Conservation (phyloP, 768 basidiomycete species). For the Podaxis sp. region DNA sequence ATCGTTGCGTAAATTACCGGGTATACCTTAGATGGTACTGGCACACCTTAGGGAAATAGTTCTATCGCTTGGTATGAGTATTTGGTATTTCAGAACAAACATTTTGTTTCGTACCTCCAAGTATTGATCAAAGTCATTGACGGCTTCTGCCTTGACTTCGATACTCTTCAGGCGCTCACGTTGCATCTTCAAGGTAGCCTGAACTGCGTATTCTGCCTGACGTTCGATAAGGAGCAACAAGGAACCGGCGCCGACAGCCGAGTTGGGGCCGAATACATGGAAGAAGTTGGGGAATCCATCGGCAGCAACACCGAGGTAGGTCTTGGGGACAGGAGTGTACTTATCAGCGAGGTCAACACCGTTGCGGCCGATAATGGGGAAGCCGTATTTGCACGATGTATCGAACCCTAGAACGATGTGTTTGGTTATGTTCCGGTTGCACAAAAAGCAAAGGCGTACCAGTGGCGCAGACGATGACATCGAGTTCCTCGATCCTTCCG, state of each 20-base stretch:
- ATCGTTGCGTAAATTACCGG: background rate
- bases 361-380: slow-evolving; percentile 53
- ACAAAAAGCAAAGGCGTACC: slow-evolving; percentile 31
- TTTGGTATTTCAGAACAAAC: background rate
- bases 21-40: background rate
- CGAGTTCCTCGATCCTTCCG: slow-evolving; percentile 52
- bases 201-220: slow-evolving; percentile 56
- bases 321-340: slow-evolving; percentile 52
- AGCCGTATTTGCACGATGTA: slow-evolving; percentile 45
- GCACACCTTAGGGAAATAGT: slow-evolving; percentile 46
- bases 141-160: slow-evolving; percentile 57
- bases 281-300: slow-evolving; percentile 76
- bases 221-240: slow-evolving; percentile 56
- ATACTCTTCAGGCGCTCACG: slow-evolving; percentile 63
- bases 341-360: slow-evolving; percentile 53
- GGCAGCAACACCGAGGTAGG: slow-evolving; percentile 58
- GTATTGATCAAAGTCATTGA: slow-evolving; percentile 62
- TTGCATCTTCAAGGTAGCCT: slow-evolving; percentile 58
- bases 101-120: slow-evolving; percentile 40
- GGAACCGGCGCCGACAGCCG: slow-evolving; percentile 53
- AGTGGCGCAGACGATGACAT: slow-evolving; percentile 65
- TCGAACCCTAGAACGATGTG: slow-evolving; percentile 46
- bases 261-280: slow-evolving; percentile 55
- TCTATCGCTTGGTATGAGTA: slow-evolving; percentile 27
- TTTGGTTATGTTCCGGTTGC: background rate